A percentile compares a stretch with the other conserved stretches of the same genome.
These are phyloP conservation scores for Pecoramyces ruminantium DNA, from an alignment of 192 early-diverging fungal genomes.

Conservation along the genomic window DNA sequence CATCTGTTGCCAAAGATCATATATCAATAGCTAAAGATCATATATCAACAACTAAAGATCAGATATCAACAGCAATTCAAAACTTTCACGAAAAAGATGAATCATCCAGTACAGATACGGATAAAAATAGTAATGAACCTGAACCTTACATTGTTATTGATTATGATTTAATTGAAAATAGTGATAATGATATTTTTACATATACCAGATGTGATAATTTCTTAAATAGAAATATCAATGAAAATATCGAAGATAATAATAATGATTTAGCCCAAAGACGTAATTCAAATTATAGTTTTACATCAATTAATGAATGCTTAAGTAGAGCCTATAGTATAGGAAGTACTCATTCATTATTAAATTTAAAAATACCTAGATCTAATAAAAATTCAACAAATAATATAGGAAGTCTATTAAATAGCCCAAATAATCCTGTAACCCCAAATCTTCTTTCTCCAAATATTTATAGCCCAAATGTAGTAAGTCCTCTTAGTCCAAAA, in stretches of 20 bases:
- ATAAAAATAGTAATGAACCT: no score
- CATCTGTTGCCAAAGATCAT: neutral
- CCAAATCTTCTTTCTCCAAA: neutral
- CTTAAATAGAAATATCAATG: neutral
- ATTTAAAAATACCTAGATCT: neutral
- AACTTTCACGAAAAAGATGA: neutral
- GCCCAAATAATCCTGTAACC: neutral
- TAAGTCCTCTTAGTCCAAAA: no score
- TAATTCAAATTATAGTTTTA: neutral
- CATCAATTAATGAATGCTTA: neutral
- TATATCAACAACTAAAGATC: neutral
- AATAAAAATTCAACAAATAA: neutral
- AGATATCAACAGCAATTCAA: neutral
- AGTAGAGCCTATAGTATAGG: neutral
- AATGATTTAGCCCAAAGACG: neutral
- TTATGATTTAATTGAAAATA: neutral
- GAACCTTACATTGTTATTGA: neutral
- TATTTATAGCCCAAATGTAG: no score
- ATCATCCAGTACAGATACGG: no score
- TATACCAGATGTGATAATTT: neutral
- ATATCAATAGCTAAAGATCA: neutral
- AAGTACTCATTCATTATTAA: neutral
- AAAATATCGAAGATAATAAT: neutral
- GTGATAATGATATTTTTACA: neutral
- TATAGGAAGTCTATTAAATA: neutral